Evolutionary conservation across 805 yeast species (phyloP).

Genomic region (Teunomyces funiuensis): DNA sequence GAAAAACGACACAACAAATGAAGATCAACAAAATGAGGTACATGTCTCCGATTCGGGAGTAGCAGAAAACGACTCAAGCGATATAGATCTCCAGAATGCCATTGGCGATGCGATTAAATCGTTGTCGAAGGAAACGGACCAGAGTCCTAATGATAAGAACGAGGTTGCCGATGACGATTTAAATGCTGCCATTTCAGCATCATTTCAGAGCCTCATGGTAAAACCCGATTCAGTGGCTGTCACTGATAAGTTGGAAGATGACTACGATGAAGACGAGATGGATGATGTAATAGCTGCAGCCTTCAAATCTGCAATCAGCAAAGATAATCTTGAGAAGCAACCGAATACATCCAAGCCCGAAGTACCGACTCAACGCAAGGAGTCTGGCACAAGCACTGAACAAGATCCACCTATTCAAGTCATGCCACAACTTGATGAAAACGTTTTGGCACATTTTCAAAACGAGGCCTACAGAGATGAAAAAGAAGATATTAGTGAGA

Average conservation of each 20-base stretch:
- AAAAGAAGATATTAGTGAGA: not conserved
- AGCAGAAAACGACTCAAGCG: slow-evolving; percentile 6
- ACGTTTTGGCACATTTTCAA: slow-evolving; percentile 36
- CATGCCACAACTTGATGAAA: slow-evolving; percentile 37
- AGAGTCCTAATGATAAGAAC: slow-evolving; percentile 3
- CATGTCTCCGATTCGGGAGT: not conserved
- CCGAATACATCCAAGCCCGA: not conserved
- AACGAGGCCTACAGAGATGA: slow-evolving; percentile 31
- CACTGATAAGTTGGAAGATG: not conserved
- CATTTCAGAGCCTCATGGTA: not conserved
- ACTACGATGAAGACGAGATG: slow-evolving; percentile 1
- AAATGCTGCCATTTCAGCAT: slow-evolving; percentile 8
- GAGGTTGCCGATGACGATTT: slow-evolving; percentile 6
- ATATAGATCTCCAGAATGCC: slow-evolving; percentile 17
- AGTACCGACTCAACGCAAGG: not conserved
- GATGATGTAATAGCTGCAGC: slow-evolving; percentile 14
- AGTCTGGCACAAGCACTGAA: not conserved
- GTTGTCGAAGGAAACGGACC: not conserved
- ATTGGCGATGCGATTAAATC: slow-evolving; percentile 18
- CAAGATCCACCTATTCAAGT: slow-evolving; percentile 12
- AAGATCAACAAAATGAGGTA: not conserved
- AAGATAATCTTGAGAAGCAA: not conserved
- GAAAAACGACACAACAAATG: not conserved
- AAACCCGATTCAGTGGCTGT: not conserved
- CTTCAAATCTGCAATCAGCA: slow-evolving; percentile 10